These are phyloP conservation scores for Ophiosphaerella korrae DNA, from an alignment of 2,329 filamentous ascomycete species.

Conservation along the genomic window DNA sequence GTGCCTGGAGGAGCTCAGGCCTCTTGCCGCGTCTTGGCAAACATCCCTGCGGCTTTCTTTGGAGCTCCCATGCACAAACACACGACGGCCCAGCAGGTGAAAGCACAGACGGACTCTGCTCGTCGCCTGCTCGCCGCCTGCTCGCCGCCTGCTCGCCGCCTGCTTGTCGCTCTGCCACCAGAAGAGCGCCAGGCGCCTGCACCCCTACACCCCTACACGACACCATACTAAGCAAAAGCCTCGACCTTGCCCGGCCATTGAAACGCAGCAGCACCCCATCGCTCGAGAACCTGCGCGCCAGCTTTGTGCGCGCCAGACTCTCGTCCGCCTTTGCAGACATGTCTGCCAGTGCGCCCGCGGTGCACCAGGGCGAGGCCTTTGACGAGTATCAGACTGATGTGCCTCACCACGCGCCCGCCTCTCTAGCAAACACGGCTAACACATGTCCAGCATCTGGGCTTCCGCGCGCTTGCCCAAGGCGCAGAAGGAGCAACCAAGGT, in stretches of 20 bases:
- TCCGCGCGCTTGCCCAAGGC: constrained; percentile 61
- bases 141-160: constrained; percentile 9
- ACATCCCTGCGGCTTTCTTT: background rate
- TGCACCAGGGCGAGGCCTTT: constrained; percentile 68
- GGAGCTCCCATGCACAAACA: constrained; percentile 14
- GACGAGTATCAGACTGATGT: constrained; percentile 84
- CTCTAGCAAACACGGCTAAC: constrained; percentile 12
- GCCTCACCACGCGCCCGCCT: constrained; percentile 16
- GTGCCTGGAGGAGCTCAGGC: constrained; percentile 29
- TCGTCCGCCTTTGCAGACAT: constrained; percentile 65
- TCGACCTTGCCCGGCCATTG: constrained; percentile 26
- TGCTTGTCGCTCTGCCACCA: constrained; percentile 26
- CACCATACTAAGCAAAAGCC: constrained; percentile 29
- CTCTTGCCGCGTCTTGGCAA: constrained; percentile 15
- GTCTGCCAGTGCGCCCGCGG: constrained; percentile 48
- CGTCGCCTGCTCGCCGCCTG: constrained; percentile 21
- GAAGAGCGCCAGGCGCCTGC: constrained; percentile 24
- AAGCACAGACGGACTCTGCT: background rate
- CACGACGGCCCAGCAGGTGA: background rate
- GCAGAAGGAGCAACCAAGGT: constrained; percentile 82
- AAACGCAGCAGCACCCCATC: constrained; percentile 27
- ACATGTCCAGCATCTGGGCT: constrained; percentile 69
- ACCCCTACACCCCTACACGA: background rate
- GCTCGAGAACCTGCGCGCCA: constrained; percentile 29
- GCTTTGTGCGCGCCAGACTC: constrained; percentile 54